Evolutionary conservation across 2,329 filamentous ascomycete genomes (phyloP), one percentile per base, ranked within the genome.

Genomic region (Curvularia spicifera): DNA sequence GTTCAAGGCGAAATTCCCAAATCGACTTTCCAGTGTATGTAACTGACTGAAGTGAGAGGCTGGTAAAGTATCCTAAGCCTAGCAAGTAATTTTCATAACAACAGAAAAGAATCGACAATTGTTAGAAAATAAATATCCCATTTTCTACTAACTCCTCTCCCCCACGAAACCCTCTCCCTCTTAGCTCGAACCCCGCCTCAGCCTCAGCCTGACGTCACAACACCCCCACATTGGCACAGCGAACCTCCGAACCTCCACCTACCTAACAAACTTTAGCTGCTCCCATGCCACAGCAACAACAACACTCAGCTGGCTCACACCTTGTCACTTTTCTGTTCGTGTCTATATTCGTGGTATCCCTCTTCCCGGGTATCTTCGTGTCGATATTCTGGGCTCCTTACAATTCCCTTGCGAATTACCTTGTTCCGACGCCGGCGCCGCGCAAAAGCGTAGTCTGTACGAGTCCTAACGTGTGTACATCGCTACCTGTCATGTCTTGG

Each of bases 311-410:
- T 24, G 69, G 71, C 51, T 76, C 71, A 10, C 69, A 74, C 46
- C 63, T 71, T 49, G 78, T 77, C 60, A 80, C 76, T 6, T 71
- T 81, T 61, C 65, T 84, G 60, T 80, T 84, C 69, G 72, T 82
- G 56, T 62, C 73, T 57, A 71, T 82, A 73, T 79, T 85, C 76
- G 77, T 82, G 53, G 70, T 81, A 67, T 78, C 81, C 63, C 81
- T 85, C 63, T 83, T 84, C 71, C 82, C 81, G 15, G 71, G 71
- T 59, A 65, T 79, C 60, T 82, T 83, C 68, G 76, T 80, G 63
- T 59, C 74, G 72, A 75, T 73, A 67, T 73, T 64, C 67, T 78
- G 71, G 69, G 69, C 61, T 60, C 74, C 75, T 57, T 76, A 76
- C 63, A 62, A 71, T 52, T 61, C 62, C 3, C 59, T 69, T 22